Conservation (phyloP, 345 rosid species). For the Acer saccharum region DNA sequence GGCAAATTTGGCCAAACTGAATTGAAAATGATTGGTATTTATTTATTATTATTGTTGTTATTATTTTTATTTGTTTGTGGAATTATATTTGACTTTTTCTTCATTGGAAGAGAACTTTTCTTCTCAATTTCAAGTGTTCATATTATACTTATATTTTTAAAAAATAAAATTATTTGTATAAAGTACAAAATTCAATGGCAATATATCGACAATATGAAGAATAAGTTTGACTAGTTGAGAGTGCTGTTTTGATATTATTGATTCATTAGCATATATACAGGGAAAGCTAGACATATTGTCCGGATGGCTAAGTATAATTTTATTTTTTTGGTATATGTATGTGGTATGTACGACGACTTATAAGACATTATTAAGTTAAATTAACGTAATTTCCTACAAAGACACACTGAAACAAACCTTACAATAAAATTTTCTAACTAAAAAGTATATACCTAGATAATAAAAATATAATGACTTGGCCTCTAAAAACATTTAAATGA, state of each 20-base stretch:
- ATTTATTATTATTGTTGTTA: conserved; percentile 3
- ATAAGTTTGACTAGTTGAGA: not conserved
- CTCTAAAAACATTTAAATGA: no score
- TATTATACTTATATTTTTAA: no score
- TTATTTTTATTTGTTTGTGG: not conserved
- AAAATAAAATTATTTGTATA: not conserved
- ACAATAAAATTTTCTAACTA: no score
- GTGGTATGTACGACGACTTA: no score
- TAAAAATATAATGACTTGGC: no score
- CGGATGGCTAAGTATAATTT: no score
- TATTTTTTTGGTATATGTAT: no score
- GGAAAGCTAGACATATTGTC: no score
- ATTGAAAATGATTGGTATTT: conserved; percentile 30
- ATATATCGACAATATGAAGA: not conserved
- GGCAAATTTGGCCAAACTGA: conserved; percentile 16
- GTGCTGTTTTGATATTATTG: not conserved
- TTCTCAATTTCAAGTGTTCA: not conserved
- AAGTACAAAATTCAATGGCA: not conserved
- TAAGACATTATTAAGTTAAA: no score
- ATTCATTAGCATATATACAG: not conserved
- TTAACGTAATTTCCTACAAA: no score
- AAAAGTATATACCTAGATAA: no score
- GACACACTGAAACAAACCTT: no score
- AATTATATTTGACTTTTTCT: conserved; percentile 8
- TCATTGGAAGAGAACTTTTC: not conserved